phyloP scores from a whole-genome alignment of 352 stramenopile genomes.

The Plasmopara muralis region DNA sequence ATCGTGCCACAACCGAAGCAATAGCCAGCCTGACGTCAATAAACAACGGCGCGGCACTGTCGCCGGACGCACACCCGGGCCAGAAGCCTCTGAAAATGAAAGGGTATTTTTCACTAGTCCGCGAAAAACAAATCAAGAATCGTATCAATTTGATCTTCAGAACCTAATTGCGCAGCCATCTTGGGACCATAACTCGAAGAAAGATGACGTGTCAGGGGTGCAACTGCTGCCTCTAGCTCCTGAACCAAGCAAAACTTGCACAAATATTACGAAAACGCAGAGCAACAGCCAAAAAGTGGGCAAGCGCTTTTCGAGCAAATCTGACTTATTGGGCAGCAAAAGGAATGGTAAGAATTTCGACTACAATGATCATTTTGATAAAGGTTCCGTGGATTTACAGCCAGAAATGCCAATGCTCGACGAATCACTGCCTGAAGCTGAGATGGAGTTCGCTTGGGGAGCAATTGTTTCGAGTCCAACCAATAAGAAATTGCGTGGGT shows the following conservation, averaged over 20 bases:
- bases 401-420: slow-evolving; percentile 10
- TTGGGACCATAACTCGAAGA: slow-evolving; percentile 21
- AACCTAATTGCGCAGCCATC: slow-evolving; percentile 7
- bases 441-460: slow-evolving; percentile 30
- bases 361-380: slow-evolving; percentile 14
- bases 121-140: slow-evolving; percentile 4
- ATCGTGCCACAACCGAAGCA: slow-evolving; percentile 8
- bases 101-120: slow-evolving; percentile 12
- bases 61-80: background rate
- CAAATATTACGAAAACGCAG: slow-evolving; percentile 3
- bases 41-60: slow-evolving; percentile 10
- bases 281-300: slow-evolving; percentile 8
- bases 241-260: slow-evolving; percentile 2
- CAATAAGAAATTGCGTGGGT: slow-evolving; percentile 3
- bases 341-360: slow-evolving; percentile 6
- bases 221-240: slow-evolving; percentile 8
- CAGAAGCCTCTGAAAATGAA: slow-evolving; percentile 4
- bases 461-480: slow-evolving; percentile 19
- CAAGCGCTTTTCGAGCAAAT: background rate
- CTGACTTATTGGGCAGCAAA: background rate
- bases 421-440: slow-evolving; percentile 22
- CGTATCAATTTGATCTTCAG: slow-evolving; percentile 7
- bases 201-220: slow-evolving; percentile 4
- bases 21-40: slow-evolving; percentile 9
- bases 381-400: slow-evolving; percentile 13